A percentile compares a stretch with the other conserved stretches of the same genome.
These are phyloP conservation scores for Tilletia indica DNA, from an alignment of 1,284 basidiomycete species.

Conservation along the genomic window DNA sequence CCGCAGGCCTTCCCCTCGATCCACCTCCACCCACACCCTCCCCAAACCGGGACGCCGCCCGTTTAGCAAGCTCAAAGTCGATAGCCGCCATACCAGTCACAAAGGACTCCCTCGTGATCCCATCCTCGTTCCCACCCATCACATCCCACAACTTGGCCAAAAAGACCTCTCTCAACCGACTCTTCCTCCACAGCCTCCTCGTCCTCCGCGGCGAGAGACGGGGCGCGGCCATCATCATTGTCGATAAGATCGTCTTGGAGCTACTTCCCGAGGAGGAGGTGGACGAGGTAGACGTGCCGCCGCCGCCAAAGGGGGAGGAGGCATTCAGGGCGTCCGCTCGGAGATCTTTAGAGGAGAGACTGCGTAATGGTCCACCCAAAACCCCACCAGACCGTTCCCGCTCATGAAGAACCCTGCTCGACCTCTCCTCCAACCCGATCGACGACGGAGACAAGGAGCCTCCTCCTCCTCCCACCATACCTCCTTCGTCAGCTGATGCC, in stretches of 20 bases:
- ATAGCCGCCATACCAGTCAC: slow-evolving; percentile 6
- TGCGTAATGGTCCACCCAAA: not conserved
- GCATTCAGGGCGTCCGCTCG: not conserved
- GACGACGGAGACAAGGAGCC: too few relatives aligned
- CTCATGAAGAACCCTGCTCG: not conserved
- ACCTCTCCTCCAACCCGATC: too few relatives aligned
- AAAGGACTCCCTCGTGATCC: not conserved
- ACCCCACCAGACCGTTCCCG: not conserved
- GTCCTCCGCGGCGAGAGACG: not conserved
- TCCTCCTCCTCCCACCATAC: too few relatives aligned
- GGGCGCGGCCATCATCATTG: not conserved
- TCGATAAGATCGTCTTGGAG: not conserved
- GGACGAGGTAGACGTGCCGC: not conserved
- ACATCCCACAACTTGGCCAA: slow-evolving; percentile 14
- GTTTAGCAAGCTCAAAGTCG: slow-evolving; percentile 11
- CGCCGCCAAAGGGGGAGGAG: not conserved
- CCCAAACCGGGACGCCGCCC: too few relatives aligned
- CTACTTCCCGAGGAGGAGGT: not conserved
- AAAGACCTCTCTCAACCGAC: not conserved
- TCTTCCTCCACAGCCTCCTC: not conserved
- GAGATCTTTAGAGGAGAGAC: slow-evolving; percentile 7
- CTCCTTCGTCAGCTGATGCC: not conserved
- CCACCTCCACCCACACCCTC: too few relatives aligned
- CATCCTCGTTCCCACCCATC: not conserved
- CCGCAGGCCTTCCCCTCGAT: too few relatives aligned